These are phyloP conservation scores for Claviceps africana DNA, from an alignment of 2,329 filamentous ascomycete species.

Conservation along the genomic window DNA sequence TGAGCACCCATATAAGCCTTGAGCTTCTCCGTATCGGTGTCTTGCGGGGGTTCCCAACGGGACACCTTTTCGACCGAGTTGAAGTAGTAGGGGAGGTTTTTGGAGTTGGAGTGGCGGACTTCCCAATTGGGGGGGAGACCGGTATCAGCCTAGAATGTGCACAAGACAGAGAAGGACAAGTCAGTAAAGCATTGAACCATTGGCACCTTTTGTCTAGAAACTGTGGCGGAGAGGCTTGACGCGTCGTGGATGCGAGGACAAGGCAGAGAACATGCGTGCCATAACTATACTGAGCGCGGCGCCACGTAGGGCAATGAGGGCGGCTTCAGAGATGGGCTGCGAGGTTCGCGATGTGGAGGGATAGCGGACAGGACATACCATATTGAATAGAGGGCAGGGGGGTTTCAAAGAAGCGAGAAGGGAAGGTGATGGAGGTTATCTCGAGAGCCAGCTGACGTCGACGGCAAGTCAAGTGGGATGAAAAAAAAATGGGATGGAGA, in stretches of 20 bases:
- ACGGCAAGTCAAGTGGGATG: not conserved
- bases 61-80: slow-evolving; percentile 76
- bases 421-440: not conserved
- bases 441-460: slow-evolving; percentile 2
- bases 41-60: slow-evolving; percentile 83
- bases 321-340: slow-evolving; percentile 4
- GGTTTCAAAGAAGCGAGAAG: not conserved
- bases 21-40: slow-evolving; percentile 80
- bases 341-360: slow-evolving; percentile 2
- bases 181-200: not conserved
- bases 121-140: slow-evolving; percentile 84
- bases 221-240: not conserved
- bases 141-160: slow-evolving; percentile 45
- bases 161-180: not conserved
- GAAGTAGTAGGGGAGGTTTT: slow-evolving; percentile 99
- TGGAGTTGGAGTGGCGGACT: slow-evolving; percentile 94
- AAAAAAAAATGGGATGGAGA: not conserved
- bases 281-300: slow-evolving; percentile 6
- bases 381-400: not conserved
- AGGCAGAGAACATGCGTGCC: slow-evolving; percentile 4
- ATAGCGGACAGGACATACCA: slow-evolving; percentile 5
- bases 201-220: not conserved
- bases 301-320: slow-evolving; percentile 5
- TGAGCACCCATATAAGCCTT: slow-evolving; percentile 88
- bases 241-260: not conserved